Conservation (phyloP, 106 monocot genomes). For the Ottelia alismoides region DNA sequence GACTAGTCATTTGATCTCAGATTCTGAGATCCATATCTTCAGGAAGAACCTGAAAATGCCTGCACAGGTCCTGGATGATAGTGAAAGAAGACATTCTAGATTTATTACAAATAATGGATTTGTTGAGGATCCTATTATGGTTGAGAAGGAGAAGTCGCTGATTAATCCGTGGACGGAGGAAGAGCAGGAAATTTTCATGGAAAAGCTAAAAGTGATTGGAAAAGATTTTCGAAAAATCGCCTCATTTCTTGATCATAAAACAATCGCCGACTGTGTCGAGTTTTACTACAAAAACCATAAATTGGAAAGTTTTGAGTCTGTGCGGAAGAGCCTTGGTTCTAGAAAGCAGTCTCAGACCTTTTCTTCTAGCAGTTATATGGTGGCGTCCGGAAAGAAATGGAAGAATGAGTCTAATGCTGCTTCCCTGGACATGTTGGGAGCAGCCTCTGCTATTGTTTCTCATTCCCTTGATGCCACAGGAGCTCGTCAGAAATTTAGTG, state of each 20-base stretch:
- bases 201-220: conserved; percentile 63
- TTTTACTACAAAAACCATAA: conserved; percentile 94
- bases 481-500: conserved; percentile 13
- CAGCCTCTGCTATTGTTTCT: conserved; percentile 20
- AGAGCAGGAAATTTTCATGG: conserved; percentile 70
- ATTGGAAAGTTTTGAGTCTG: conserved; percentile 63
- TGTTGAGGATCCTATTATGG: conserved; percentile 48
- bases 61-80: conserved; percentile 49
- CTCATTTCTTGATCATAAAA: conserved; percentile 66
- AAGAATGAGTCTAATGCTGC: conserved; percentile 29
- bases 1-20: conserved; percentile 42
- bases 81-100: conserved; percentile 31
- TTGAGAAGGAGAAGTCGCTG: conserved; percentile 52
- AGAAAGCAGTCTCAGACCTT: conserved; percentile 31
- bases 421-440: conserved; percentile 46
- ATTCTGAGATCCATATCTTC: conserved; percentile 30
- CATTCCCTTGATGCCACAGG: conserved; percentile 9
- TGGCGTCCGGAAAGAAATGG: conserved; percentile 47
- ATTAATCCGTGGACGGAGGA: conserved; percentile 82
- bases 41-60: conserved; percentile 77
- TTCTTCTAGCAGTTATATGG: conserved; percentile 27
- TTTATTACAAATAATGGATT: conserved; percentile 61
- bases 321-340: conserved; percentile 37
- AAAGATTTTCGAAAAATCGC: conserved; percentile 83
- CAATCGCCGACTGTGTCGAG: conserved; percentile 86